phyloP scores from a whole-genome alignment of 208 protist species.

The Vickermania spadyakhi region DNA sequence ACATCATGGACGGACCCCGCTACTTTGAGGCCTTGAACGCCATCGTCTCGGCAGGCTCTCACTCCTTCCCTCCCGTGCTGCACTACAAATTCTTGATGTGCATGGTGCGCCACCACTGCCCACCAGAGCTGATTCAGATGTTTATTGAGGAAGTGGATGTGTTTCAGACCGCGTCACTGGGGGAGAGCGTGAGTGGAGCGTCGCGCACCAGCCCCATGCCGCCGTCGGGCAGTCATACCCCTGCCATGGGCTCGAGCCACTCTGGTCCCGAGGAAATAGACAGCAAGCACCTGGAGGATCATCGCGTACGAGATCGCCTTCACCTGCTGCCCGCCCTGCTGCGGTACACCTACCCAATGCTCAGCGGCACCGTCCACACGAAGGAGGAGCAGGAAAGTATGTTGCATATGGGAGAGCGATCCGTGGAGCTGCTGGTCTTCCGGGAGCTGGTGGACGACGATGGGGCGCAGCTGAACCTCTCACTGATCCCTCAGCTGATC shows the following conservation, averaged over 20 bases:
- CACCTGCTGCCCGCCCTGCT: constrained; percentile 73
- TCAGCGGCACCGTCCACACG: not conserved
- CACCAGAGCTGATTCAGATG: constrained; percentile 11
- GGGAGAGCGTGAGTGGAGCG: constrained; percentile 8
- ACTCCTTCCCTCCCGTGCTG: constrained; percentile 47
- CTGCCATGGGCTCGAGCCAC: not conserved
- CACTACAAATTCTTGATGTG: constrained; percentile 69
- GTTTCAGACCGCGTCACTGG: constrained; percentile 21
- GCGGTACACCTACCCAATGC: constrained; percentile 25
- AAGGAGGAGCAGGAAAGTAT: constrained; percentile 14
- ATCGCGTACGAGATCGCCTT: constrained; percentile 50
- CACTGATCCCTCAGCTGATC: constrained; percentile 11
- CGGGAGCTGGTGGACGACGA: constrained; percentile 34
- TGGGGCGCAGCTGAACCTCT: not conserved
- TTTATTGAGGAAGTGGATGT: constrained; percentile 40
- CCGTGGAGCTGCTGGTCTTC: constrained; percentile 56
- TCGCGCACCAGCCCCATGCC: not conserved
- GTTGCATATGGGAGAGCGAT: constrained; percentile 14
- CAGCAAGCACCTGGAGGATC: constrained; percentile 13
- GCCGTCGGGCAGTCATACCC: not conserved
- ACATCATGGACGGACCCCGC: constrained; percentile 58
- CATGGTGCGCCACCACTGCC: constrained; percentile 36
- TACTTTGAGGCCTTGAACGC: constrained; percentile 74
- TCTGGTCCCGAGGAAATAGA: not conserved
- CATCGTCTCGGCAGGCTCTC: constrained; percentile 49